Conservation (phyloP, 2,329 filamentous ascomycete species). For the Pyrenophora seminiperda region DNA sequence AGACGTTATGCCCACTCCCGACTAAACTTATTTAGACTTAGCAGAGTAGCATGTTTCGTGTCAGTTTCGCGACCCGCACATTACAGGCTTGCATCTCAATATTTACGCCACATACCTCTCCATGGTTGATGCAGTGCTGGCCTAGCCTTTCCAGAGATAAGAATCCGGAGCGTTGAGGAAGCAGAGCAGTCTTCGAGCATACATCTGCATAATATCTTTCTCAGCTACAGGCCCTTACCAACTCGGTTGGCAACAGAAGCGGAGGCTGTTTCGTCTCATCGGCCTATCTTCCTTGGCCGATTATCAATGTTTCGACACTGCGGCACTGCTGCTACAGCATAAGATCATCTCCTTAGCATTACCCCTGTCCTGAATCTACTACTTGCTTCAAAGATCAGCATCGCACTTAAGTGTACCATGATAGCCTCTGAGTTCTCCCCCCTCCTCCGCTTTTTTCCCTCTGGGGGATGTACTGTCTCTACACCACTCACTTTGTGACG, state of each 20-base stretch:
- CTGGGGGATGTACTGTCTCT: background rate
- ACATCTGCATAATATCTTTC: background rate
- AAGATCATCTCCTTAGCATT: constrained; percentile 16
- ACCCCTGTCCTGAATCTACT: constrained; percentile 8
- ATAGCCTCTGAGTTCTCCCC: constrained; percentile 1
- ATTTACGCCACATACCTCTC: background rate
- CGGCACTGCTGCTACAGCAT: constrained; percentile 27
- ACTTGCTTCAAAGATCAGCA: constrained; percentile 1
- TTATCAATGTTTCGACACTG: constrained; percentile 27
- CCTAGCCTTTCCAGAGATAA: background rate
- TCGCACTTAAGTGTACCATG: background rate
- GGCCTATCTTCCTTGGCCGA: constrained; percentile 12
- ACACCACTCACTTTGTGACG: background rate
- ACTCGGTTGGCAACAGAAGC: background rate
- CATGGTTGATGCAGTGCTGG: background rate
- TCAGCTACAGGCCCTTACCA: background rate
- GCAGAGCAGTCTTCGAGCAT: background rate
- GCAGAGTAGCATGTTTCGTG: constrained; percentile 3
- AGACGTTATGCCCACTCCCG: background rate
- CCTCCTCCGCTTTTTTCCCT: constrained; percentile 3
- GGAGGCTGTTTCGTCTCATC: constrained; percentile 21
- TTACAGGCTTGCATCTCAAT: background rate
- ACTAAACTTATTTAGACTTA: constrained; percentile 4
- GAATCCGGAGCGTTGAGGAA: constrained; percentile 3
- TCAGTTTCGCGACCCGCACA: constrained; percentile 7